Evolutionary conservation across 768 basidiomycete genomes (phyloP), one percentile per base, ranked within the genome.

Genomic region (Galerina marginata): DNA sequence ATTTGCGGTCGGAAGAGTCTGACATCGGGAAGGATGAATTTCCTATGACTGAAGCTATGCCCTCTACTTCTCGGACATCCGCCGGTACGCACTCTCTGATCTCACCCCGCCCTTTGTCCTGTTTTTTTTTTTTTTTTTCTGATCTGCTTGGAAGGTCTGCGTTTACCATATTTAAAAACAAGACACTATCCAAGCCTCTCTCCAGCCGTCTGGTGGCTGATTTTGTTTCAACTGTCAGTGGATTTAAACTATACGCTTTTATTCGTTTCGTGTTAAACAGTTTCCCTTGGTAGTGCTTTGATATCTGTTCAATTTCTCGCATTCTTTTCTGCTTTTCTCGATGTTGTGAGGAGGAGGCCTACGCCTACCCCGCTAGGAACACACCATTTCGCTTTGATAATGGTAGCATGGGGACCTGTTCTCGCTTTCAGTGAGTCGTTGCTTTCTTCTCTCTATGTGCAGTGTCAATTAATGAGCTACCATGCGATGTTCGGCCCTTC

Each of bases 321-420:
- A 9, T 78, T 79, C 48, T 74, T 86, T 56, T 79, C 82, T 6
- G 82, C 84, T 1, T 64, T 87, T 29, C 69, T 87, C 40, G 86
- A 88, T 66, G 75, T 86, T 40, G 76, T 68, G 33, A 73, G 38
- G 52, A 69, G 70, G 46, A 73, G 71, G 1, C 51, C 71, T 23
- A 63, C 64, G 11, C 86, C 88, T 2, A 72, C 80, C 12, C 74
- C 87, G 4, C 83, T 90, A 64, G 88, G 87, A 26, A 83, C 87
- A 29, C 88, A 90, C 60, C 86, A 90, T 68, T 67, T 90, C 56
- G 84, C 86, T 40, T 68, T 90, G 46, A 65, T 90, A 15, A 71
- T 88, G 25, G 79, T 76, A 9, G 86, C 79, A 9, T 90, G 87
- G 88, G 84, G 79, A 6, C 88, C 88, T 7, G 73, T 75, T 9